These are phyloP conservation scores for Diaporthe helianthi DNA, from an alignment of 2,329 filamentous ascomycete species.

Conservation along the genomic window DNA sequence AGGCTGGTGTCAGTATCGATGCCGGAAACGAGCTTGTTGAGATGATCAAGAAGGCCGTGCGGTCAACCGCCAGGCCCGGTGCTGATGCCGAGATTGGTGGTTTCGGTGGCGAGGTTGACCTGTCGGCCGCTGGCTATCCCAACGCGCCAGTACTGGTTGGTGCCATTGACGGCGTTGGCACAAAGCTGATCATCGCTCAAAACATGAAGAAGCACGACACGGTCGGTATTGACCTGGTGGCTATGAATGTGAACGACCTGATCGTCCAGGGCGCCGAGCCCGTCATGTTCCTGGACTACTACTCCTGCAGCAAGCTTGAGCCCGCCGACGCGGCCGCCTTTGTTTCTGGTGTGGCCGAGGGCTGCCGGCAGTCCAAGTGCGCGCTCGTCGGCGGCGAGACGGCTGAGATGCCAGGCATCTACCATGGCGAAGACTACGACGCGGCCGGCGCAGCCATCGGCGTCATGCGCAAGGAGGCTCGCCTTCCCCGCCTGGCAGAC, in stretches of 20 bases:
- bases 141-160: conserved; percentile 84
- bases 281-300: conserved; percentile 97
- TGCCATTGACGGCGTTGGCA: conserved; percentile 95
- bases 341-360: conserved; percentile 86
- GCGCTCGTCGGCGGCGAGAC: conserved; percentile 97
- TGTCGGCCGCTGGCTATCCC: conserved; percentile 76
- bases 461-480: conserved; percentile 71
- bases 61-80: conserved; percentile 81
- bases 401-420: conserved; percentile 97
- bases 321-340: conserved; percentile 82
- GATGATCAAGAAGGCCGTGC: conserved; percentile 89
- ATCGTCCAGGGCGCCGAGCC: conserved; percentile 95
- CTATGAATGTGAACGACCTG: conserved; percentile 99
- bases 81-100: conserved; percentile 94
- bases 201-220: conserved; percentile 89
- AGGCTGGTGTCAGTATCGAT: conserved; percentile 92
- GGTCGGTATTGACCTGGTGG: conserved; percentile 94
- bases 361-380: conserved; percentile 84
- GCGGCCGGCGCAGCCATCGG: conserved; percentile 90
- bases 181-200: conserved; percentile 96
- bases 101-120: conserved; percentile 87
- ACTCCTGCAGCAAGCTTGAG: conserved; percentile 88
- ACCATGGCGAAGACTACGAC: conserved; percentile 88
- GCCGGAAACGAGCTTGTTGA: conserved; percentile 92
- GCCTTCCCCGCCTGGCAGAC: conserved; percentile 76